These are phyloP conservation scores for Blumeria graminis DNA, from an alignment of 2,329 filamentous ascomycete species.

Conservation along the genomic window DNA sequence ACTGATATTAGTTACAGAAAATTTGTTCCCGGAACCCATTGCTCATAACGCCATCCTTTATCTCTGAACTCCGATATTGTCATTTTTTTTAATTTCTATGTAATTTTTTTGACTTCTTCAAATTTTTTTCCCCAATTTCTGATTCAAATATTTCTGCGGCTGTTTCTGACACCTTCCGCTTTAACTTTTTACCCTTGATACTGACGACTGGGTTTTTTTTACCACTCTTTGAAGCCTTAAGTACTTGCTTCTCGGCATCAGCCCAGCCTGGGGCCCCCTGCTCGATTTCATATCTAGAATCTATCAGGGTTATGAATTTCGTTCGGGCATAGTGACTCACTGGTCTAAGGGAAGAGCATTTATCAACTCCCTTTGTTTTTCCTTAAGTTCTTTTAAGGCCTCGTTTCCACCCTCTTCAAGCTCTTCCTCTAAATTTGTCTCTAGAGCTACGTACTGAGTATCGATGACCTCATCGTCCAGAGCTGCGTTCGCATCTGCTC, in stretches of 20 bases:
- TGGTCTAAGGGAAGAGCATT: slow-evolving; percentile 74
- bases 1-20: too few relatives aligned
- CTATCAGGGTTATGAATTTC: too few relatives aligned
- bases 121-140: slow-evolving; percentile 26
- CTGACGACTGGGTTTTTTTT: slow-evolving; percentile 44
- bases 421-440: slow-evolving; percentile 52
- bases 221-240: slow-evolving; percentile 27
- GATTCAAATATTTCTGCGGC: slow-evolving; percentile 39
- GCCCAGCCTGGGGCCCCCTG: slow-evolving; percentile 36
- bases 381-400: slow-evolving; percentile 41
- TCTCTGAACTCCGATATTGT: too few relatives aligned
- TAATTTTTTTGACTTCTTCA: slow-evolving; percentile 29
- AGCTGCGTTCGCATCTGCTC: slow-evolving; percentile 33
- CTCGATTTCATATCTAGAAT: slow-evolving; percentile 41
- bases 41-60: too few relatives aligned
- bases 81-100: too few relatives aligned
- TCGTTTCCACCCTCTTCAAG: slow-evolving; percentile 64
- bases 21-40: too few relatives aligned
- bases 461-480: slow-evolving; percentile 45
- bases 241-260: slow-evolving; percentile 53
- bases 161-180: slow-evolving; percentile 45
- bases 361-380: slow-evolving; percentile 71
- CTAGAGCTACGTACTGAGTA: slow-evolving; percentile 44
- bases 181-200: slow-evolving; percentile 52
- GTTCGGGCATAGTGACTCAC: slow-evolving; percentile 24